These are phyloP conservation scores for Lippia alba DNA, from an alignment of 305 asterid species.

Conservation along the genomic window DNA sequence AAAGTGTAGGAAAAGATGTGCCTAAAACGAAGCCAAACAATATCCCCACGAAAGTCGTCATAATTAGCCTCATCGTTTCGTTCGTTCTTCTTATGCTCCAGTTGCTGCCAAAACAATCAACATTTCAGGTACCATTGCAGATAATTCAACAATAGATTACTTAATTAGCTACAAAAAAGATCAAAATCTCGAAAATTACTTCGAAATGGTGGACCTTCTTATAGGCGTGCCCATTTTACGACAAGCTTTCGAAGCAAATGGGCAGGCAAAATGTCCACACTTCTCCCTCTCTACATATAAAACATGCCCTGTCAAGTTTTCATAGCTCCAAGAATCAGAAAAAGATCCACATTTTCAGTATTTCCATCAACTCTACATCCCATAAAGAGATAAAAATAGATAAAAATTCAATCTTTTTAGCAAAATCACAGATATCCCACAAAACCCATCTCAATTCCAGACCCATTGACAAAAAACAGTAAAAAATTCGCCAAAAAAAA, in stretches of 20 bases:
- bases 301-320: slow-evolving; percentile 35
- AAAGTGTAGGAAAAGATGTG: slow-evolving; percentile 72
- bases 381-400: slow-evolving; percentile 10
- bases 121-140: not conserved
- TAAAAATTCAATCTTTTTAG: not conserved
- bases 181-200: slow-evolving; percentile 34
- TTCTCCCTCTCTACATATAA: slow-evolving; percentile 20
- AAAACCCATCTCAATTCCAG: slow-evolving; percentile 10
- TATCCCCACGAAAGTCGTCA: slow-evolving; percentile 71
- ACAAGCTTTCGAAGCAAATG: slow-evolving; percentile 38
- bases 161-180: not conserved
- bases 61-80: slow-evolving; percentile 73
- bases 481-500: not conserved
- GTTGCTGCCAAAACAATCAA: slow-evolving; percentile 47
- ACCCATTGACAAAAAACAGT: not conserved
- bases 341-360: slow-evolving; percentile 28
- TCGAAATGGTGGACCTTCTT: slow-evolving; percentile 43
- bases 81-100: slow-evolving; percentile 61
- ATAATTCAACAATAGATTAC: not conserved
- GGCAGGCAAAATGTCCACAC: slow-evolving; percentile 30
- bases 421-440: not conserved
- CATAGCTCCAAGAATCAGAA: slow-evolving; percentile 32
- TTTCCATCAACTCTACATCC: slow-evolving; percentile 30
- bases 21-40: slow-evolving; percentile 85
- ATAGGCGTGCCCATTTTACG: slow-evolving; percentile 60